Conservation (phyloP, 2,329 filamentous ascomycete genomes). For the Epichloe uncinata region DNA sequence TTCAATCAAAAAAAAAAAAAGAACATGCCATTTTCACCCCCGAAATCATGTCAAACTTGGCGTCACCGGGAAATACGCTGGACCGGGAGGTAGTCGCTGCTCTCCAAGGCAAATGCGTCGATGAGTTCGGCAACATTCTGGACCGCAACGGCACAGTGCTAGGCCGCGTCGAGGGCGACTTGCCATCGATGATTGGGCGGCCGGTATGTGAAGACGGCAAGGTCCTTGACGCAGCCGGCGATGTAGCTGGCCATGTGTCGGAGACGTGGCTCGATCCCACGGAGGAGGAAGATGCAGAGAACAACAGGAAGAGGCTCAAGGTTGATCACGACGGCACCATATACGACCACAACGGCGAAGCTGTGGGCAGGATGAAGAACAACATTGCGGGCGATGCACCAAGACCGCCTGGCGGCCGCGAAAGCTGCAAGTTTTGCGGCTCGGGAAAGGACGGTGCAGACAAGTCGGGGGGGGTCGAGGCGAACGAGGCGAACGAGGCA, state of each 20-base stretch:
- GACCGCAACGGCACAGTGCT: constrained; percentile 36
- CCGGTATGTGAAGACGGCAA: constrained; percentile 32
- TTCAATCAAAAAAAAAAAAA: neutral
- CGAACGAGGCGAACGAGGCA: neutral
- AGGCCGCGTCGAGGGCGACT: constrained; percentile 38
- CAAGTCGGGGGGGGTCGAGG: neutral
- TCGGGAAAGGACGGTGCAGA: neutral
- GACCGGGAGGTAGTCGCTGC: constrained; percentile 21
- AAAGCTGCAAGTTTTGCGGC: neutral
- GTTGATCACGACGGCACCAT: constrained; percentile 46
- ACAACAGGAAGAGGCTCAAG: constrained; percentile 35
- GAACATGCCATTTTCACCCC: neutral
- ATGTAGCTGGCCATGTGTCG: constrained; percentile 63
- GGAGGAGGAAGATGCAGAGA: neutral
- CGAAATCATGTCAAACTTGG: constrained; percentile 24
- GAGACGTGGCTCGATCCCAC: constrained; percentile 23
- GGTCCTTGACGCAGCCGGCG: constrained; percentile 62
- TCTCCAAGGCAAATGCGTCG: constrained; percentile 34
- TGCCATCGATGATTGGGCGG: constrained; percentile 40
- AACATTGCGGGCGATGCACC: neutral
- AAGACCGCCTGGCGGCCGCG: too few relatives aligned
- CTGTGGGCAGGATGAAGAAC: constrained; percentile 48
- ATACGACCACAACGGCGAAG: constrained; percentile 40
- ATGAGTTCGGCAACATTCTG: constrained; percentile 42
- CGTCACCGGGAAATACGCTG: constrained; percentile 18